Evolutionary conservation across 1,284 basidiomycete genomes (phyloP), one percentile per base, ranked within the genome.

Genomic region (Caloboletus firmus): DNA sequence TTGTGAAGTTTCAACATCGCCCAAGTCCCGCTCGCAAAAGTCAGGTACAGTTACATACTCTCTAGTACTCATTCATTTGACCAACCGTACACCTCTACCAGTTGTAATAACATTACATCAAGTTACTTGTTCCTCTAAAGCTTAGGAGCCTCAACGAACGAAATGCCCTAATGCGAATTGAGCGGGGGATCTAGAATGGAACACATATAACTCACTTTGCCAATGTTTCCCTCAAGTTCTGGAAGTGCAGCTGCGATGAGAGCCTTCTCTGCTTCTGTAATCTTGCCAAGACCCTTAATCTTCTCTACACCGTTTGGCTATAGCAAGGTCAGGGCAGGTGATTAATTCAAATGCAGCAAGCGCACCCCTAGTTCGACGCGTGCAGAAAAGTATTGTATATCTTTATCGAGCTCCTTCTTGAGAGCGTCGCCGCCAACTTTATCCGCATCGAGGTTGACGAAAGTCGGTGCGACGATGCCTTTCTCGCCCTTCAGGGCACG

Each of bases 401-500:
- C 80, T 53, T 74, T 66, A 10, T 80, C 84, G 49, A 91, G 76
- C 64, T 88, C 86, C 69, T 79, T 79, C 70, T 78, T 79, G 57
- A 83, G 59, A n/a, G 74, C 79, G 24, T 80, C 82, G 46, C 83
- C 89, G 56, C 93, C 89, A 56, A 75, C 77, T 62, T 80, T 75
- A 75, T 95, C 93, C 18, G 94, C 83, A 45, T 80, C 74, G 62
- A 93, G 85, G 73, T 91, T 82, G 65, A 98, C 91, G 67, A 88
- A 98, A 58, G 85, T 89, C 32, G 95, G 95, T 36, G 87, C 83
- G 55, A 91, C 75, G 64, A 98, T 84, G 57, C 91, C 91, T 72
- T 86, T 87, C 78, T 95, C 92, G 65, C 95, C 95, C 60, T 87
- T 86, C 62, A 93, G 58, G n/a, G 93, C 95, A 53, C 87, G 84